Evolutionary conservation across 208 protist genomes (phyloP), one percentile per base, ranked within the genome.

Genomic region (Crithidia expoeki): DNA sequence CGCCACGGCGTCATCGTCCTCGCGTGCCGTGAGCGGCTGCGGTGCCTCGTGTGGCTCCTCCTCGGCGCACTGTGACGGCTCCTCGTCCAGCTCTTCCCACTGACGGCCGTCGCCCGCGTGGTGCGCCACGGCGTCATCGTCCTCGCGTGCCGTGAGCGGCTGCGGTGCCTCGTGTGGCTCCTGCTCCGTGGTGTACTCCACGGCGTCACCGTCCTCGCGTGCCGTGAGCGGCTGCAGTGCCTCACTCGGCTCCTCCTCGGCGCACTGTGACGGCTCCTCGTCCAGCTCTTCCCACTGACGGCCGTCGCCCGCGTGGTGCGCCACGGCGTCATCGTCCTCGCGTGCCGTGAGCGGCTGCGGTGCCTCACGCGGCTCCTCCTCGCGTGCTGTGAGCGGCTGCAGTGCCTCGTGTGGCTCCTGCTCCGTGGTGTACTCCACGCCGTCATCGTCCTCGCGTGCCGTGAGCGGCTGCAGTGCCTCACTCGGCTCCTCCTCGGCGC

Each of bases 21-120:
- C 64, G 51, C 49, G 19, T 4, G 58, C 16, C 6, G 25, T 56
- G 3, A 25, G 53, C 30, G 33, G 9, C 21, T 60, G 9, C 12
- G 52, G 14, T 7, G 14, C 46, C 30, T 52, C 32, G n/a, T n/a
- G n/a, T n/a, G 46, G 30, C 25, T 66, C 28, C 38, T 44, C 38
- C 38, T 17, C 38, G 7, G 51, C 64, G 2, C 47, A 53, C 42
- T 56, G 42, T 3, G 53, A 1, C 42, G 47, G n/a, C 42, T 17
- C n/a, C 19, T 68, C 62, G 12, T 68, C 33, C n/a, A 58, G 57
- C 59, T 74, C 52, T 17, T 50, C 52, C 28, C 55, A 55, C 32
- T 57, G 56, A 5, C 34, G 55, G 11, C 34, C 14, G 9, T 12
- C 32, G 25, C 21, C 52, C 16, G 32, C 0, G 14, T n/a, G 52